Percentiles rank a stretch among this genome's conserved stretches.
Conservation (phyloP, 2,329 filamentous ascomycete species). For the Hymenoscyphus scutula region DNA sequence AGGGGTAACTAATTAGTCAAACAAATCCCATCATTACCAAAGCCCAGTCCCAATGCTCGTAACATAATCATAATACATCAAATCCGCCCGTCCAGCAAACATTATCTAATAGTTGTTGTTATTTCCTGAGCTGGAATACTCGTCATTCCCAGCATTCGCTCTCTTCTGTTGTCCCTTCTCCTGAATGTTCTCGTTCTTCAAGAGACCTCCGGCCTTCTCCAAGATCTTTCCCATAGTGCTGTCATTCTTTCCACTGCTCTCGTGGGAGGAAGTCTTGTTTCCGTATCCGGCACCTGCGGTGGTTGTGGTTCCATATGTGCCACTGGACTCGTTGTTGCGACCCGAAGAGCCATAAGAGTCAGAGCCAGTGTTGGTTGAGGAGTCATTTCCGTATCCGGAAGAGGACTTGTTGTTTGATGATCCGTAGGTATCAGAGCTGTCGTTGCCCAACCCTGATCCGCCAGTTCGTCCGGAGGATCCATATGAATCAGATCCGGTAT, state of each 20-base stretch:
- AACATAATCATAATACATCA: background rate
- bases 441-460: slow-evolving; percentile 18
- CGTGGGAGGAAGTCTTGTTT: slow-evolving; percentile 15
- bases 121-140: slow-evolving; percentile 21
- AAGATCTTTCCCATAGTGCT: slow-evolving; percentile 52
- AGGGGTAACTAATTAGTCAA: background rate
- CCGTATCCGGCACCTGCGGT: slow-evolving; percentile 24
- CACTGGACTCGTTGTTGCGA: slow-evolving; percentile 8
- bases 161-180: slow-evolving; percentile 52
- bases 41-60: no score
- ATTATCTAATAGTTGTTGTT: slow-evolving; percentile 16
- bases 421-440: slow-evolving; percentile 28
- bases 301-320: slow-evolving; percentile 24
- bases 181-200: slow-evolving; percentile 48
- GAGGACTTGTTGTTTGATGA: slow-evolving; percentile 25
- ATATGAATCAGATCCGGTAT: background rate
- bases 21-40: background rate
- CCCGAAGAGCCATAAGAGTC: slow-evolving; percentile 33
- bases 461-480: slow-evolving; percentile 10
- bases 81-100: background rate
- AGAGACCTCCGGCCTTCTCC: slow-evolving; percentile 53
- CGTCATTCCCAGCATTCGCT: slow-evolving; percentile 38
- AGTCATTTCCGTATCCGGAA: slow-evolving; percentile 24
- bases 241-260: slow-evolving; percentile 21
- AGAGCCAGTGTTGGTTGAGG: slow-evolving; percentile 24